A percentile compares a stretch with the other conserved stretches of the same genome.
Evolutionary conservation across 139 green algal species (phyloP).

Genomic region (Axilococcus clingmanii): DNA sequence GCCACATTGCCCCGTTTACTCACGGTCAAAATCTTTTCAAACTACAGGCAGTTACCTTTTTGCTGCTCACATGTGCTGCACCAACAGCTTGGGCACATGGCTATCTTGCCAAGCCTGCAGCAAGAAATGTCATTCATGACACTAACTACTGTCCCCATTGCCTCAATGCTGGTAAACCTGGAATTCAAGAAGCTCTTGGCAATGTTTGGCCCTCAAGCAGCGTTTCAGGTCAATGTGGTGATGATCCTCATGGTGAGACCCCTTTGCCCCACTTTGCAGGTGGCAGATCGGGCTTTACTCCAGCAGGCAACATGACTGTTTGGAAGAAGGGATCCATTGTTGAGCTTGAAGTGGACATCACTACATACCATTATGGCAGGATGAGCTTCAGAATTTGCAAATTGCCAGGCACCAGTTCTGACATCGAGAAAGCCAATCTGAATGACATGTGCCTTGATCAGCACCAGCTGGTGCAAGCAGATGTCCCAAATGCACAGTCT

Average conservation of each 20-base stretch:
- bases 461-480: neutral
- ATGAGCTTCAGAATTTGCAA: neutral
- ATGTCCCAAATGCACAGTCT: conserved; percentile 1
- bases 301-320: neutral
- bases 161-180: neutral
- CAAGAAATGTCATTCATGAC: neutral
- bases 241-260: neutral
- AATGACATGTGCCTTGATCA: conserved; percentile 1
- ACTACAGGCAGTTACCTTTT: too few species aligned
- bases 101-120: neutral
- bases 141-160: conserved; percentile 2
- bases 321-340: neutral
- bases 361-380: neutral
- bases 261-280: neutral
- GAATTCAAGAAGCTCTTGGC: neutral
- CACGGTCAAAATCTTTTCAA: too few species aligned
- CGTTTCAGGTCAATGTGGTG: neutral
- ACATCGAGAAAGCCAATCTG: neutral
- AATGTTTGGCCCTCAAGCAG: neutral
- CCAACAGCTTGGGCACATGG: too few species aligned
- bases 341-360: neutral
- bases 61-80: too few species aligned
- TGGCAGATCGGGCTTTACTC: neutral
- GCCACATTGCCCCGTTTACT: too few species aligned
- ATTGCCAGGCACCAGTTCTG: neutral